Base-by-base conservation (phyloP, 2,329 filamentous ascomycete species). In the Pyrenochaeta sp. region DNA sequence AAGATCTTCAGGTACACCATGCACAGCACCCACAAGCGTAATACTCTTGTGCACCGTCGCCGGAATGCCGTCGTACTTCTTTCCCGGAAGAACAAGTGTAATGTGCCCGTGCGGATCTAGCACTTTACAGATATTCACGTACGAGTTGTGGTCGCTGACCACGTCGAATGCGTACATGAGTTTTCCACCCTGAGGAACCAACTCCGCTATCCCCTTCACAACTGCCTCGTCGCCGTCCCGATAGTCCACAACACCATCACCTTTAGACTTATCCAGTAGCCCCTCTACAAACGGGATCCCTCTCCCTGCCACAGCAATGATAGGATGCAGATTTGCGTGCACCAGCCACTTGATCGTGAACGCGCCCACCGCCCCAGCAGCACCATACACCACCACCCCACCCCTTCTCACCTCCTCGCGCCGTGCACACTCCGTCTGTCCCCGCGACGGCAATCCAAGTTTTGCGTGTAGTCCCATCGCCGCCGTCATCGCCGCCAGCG, bases 151-250 rank as follows among this genome's bases (percentile, higher is more conserved):
- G n/a, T n/a, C n/a, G n/a, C n/a, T n/a, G n/a, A n/a, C n/a, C n/a
- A n/a, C n/a, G n/a, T n/a, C n/a, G n/a, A n/a, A n/a, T n/a, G n/a
- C n/a, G n/a, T n/a, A n/a, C n/a, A n/a, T n/a, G n/a, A n/a, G n/a
- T n/a, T n/a, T n/a, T n/a, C n/a, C n/a, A n/a, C n/a, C n/a, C n/a
- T n/a, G n/a, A n/a, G n/a, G n/a, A n/a, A n/a, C n/a, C n/a, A n/a
- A n/a, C n/a, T n/a, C n/a, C n/a, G n/a, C n/a, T n/a, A n/a, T n/a
- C n/a, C n/a, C n/a, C 67, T 32, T 67, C 6, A 54, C 44, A 9
- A 51, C 40, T 5, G 43, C 48, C 72, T 79, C 77, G 38, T 79
- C 73, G 11, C 82, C 82, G 1, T 72, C 63, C 19, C 81, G 79
- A 62, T 83, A 82, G 44, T 82, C 72, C 40, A 81, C 60, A 17